Percentiles rank a stretch among this genome's conserved stretches.
These are phyloP conservation scores for Alternaria triticimaculans DNA, from an alignment of 2,329 filamentous ascomycete species.

Conservation along the genomic window DNA sequence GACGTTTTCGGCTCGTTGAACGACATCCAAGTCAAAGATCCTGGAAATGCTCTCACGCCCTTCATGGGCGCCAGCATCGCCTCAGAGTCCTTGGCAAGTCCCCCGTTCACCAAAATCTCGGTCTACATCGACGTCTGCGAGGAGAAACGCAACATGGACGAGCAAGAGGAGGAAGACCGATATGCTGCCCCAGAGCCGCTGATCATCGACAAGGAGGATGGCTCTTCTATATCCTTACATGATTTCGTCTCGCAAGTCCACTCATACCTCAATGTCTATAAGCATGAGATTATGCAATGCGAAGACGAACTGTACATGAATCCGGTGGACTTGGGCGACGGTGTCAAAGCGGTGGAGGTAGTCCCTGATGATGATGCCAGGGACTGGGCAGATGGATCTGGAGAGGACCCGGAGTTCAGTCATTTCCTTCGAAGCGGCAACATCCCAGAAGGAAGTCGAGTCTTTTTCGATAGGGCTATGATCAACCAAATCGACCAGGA, in stretches of 20 bases:
- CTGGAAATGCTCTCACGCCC: constrained; percentile 1
- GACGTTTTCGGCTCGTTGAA: constrained; percentile 5
- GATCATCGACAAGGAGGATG: constrained; percentile 13
- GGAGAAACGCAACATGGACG: constrained; percentile 4
- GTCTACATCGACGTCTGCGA: neutral
- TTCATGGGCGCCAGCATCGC: constrained; percentile 8
- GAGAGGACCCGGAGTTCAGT: neutral
- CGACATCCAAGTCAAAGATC: constrained; percentile 1
- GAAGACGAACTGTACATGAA: constrained; percentile 8
- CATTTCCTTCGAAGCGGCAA: constrained; percentile 7
- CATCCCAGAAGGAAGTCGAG: neutral
- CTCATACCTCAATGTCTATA: neutral
- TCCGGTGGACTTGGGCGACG: constrained; percentile 1
- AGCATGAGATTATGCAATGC: constrained; percentile 5
- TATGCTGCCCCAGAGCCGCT: constrained; percentile 14
- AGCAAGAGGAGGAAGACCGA: constrained; percentile 4
- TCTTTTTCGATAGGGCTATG: constrained; percentile 5
- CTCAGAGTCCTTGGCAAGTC: constrained; percentile 10
- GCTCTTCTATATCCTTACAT: constrained; percentile 5
- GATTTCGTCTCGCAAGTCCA: too few species aligned
- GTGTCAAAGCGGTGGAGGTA: neutral
- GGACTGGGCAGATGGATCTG: too few species aligned
- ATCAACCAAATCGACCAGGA: neutral
- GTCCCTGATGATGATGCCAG: neutral
- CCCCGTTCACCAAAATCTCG: constrained; percentile 4